Percentiles rank a stretch among this genome's conserved stretches.
phyloP scores from a whole-genome alignment of 2,329 filamentous ascomycete genomes.

The Shiraia bambusicola region DNA sequence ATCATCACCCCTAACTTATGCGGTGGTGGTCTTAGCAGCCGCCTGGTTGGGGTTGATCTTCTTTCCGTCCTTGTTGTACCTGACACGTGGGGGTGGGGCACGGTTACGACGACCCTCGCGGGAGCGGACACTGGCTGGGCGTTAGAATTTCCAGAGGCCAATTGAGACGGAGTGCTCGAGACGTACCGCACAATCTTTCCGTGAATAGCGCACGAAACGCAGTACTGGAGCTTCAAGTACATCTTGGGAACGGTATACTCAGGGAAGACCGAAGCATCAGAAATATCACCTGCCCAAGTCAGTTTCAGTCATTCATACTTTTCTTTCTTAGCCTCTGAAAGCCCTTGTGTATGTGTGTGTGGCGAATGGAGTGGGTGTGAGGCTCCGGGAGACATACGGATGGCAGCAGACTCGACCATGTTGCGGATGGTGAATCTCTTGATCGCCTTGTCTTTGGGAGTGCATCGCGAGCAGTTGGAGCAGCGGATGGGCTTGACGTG shows the following conservation, averaged over 20 bases:
- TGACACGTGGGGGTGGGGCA: slow-evolving; percentile 92
- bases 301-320: slow-evolving; percentile 24
- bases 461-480: slow-evolving; percentile 80
- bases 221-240: slow-evolving; percentile 99
- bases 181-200: slow-evolving; percentile 99
- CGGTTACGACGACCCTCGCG: slow-evolving; percentile 97
- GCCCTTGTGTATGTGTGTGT: slow-evolving; percentile 3
- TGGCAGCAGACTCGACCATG: slow-evolving; percentile 99
- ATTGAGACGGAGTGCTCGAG: slow-evolving; percentile 27
- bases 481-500: slow-evolving; percentile 99
- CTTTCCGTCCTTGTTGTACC: slow-evolving; percentile 99
- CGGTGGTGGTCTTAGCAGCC: slow-evolving; percentile 60
- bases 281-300: slow-evolving; percentile 90
- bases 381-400: slow-evolving; percentile 70
- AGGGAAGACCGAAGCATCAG: slow-evolving; percentile 96
- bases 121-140: slow-evolving; percentile 79
- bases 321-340: too few relatives aligned
- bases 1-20: slow-evolving; percentile 26
- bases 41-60: slow-evolving; percentile 92
- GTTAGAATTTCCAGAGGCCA: slow-evolving; percentile 13
- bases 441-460: slow-evolving; percentile 99
- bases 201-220: slow-evolving; percentile 99
- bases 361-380: neutral
- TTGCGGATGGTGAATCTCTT: slow-evolving; percentile 99
- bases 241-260: slow-evolving; percentile 99